Evolutionary conservation across 1,284 basidiomycete species (phyloP), one percentile per base, ranked within the genome.

Genomic region (Leccinum subrobustum): DNA sequence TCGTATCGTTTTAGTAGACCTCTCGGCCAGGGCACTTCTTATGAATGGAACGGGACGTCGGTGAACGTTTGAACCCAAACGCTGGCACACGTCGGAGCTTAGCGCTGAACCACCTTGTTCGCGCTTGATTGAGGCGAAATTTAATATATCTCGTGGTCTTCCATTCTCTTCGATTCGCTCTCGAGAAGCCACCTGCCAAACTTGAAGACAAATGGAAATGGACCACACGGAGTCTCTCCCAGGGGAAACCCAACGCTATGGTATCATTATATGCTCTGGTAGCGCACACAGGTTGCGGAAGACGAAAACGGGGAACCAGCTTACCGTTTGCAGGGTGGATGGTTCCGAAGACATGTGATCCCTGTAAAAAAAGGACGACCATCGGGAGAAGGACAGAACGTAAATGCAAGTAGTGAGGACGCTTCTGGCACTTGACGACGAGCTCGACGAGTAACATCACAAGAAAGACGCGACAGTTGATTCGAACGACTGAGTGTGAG

Each of bases 151-250:
- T 14, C 33, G 11, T n/a, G 27, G 33, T 16, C 56, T 64, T 48
- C 8, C 9, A 18, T 58, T 39, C 60, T 58, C 60, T 60, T 33
- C 47, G 39, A 20, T 60, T 68, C 59, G 42, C 31, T 31, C 37
- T n/a, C 59, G 52, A 59, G 50, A 39, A 59, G 52, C 11, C 14
- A 50, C 56, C 57, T 67, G 59, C 59, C 60, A 67, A 54, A 35
- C 35, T 47, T 12, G n/a, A 47, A 42, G 58, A 57, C 48, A 54
- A 29, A 12, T 35, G 35, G 44, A 56, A 66, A 64, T 60, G 57
- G 60, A 68, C 35, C 29, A 35, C 18, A 51, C 18, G 59, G 8
- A 56, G 60, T 54, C 6, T 33, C 44, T 52, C 9, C 52, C 42
- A 58, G 59, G 65, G 39, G 52, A 60, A 58, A 25, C 6, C 54